Conservation (phyloP, 306 rosid genomes). For the Pyrus bretschneideri region DNA sequence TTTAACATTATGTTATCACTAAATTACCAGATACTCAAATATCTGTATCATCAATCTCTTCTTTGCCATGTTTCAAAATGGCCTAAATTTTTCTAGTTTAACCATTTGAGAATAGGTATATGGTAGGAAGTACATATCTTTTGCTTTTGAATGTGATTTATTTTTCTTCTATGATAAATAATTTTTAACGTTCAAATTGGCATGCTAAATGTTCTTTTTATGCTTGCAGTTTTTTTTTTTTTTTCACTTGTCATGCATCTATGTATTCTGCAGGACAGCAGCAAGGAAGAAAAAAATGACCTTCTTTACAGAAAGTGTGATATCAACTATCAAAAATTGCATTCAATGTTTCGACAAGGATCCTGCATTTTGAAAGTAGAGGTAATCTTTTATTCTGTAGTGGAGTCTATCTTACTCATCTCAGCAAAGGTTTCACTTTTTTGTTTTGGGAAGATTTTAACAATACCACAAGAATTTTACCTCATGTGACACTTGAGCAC, state of each 20-base stretch:
- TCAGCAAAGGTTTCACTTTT: background rate
- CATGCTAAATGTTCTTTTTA: background rate
- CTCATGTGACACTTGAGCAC: too few species aligned
- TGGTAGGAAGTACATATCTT: background rate
- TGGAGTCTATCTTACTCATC: background rate
- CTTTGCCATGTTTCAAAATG: background rate
- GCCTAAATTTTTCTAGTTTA: background rate
- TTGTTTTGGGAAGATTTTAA: background rate
- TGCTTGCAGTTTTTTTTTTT: background rate
- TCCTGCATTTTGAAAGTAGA: constrained; percentile 55
- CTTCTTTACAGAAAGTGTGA: constrained; percentile 54
- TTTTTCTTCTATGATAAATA: background rate
- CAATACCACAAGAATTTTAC: too few species aligned
- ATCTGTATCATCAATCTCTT: background rate
- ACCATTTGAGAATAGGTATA: too few species aligned
- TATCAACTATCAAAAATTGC: constrained; percentile 52
- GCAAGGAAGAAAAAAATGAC: constrained; percentile 48
- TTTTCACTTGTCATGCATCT: background rate
- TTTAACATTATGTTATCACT: background rate
- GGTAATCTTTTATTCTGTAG: constrained; percentile 14
- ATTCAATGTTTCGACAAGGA: constrained; percentile 61
- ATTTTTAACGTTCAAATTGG: background rate
- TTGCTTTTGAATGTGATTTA: too few species aligned
- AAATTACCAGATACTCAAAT: background rate
- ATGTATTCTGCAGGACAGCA: constrained; percentile 34